Evolutionary conservation across 306 rosid species (phyloP).

Genomic region (Adenanthera pavonina): DNA sequence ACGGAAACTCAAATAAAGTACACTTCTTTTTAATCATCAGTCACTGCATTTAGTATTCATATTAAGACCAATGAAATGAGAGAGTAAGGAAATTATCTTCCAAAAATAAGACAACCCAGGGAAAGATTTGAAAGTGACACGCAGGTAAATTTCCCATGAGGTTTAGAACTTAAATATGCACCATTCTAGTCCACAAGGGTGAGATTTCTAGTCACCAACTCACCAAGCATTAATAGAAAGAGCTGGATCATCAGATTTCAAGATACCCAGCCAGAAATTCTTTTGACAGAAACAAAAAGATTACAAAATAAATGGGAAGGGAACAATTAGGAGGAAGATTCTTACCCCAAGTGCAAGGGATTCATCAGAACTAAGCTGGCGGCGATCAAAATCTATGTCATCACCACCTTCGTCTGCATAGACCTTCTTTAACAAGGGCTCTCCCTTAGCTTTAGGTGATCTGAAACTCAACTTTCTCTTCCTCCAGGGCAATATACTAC

Average conservation of each 20-base stretch:
- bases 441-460: constrained; percentile 96
- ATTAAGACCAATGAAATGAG: neutral
- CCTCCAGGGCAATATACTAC: constrained; percentile 92
- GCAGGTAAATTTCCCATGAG: neutral
- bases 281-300: constrained; percentile 22
- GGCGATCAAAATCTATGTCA: constrained; percentile 95
- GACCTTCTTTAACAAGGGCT: constrained; percentile 89
- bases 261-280: constrained; percentile 16
- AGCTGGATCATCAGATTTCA: constrained; percentile 19
- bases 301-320: constrained; percentile 27
- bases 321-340: constrained; percentile 24
- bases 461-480: constrained; percentile 99
- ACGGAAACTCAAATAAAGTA: neutral
- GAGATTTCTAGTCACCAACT: constrained; percentile 3
- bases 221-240: neutral
- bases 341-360: constrained; percentile 75
- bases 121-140: neutral
- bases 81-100: neutral
- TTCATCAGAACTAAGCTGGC: constrained; percentile 98
- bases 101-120: neutral
- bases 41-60: neutral
- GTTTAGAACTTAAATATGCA: neutral
- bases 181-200: neutral
- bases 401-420: constrained; percentile 99
- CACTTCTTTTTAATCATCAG: neutral